Conservation (phyloP, 305 asterid genomes). For the Salvia sclarea region DNA sequence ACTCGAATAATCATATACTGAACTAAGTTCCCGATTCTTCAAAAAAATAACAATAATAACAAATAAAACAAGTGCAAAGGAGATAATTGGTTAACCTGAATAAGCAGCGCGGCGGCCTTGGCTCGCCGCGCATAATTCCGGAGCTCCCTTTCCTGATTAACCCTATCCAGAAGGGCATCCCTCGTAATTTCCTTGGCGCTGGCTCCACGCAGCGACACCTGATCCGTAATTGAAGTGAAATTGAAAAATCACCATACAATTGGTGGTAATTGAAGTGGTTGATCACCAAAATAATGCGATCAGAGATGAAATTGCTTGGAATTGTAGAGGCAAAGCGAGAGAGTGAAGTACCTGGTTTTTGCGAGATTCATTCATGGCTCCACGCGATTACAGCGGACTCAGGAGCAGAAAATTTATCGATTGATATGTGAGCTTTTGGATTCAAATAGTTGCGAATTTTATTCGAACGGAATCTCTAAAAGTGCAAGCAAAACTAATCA, state of each 20-base stretch:
- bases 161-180: slow-evolving; percentile 75
- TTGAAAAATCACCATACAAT: slow-evolving; percentile 13
- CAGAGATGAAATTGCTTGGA: not conserved
- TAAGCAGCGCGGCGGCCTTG: slow-evolving; percentile 63
- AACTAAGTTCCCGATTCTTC: not conserved
- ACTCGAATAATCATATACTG: slow-evolving; percentile 8
- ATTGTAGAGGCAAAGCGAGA: not conserved
- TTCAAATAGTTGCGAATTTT: not conserved
- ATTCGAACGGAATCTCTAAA: not conserved
- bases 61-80: not conserved
- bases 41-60: not conserved
- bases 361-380: slow-evolving; percentile 51
- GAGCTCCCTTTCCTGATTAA: slow-evolving; percentile 77
- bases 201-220: slow-evolving; percentile 98
- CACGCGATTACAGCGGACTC: slow-evolving; percentile 31
- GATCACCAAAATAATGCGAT: slow-evolving; percentile 5
- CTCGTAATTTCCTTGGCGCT: slow-evolving; percentile 88
- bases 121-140: slow-evolving; percentile 74
- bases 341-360: slow-evolving; percentile 43
- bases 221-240: slow-evolving; percentile 30
- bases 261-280: not conserved
- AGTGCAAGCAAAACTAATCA: no score
- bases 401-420: slow-evolving; percentile 5
- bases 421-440: slow-evolving; percentile 8
- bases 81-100: slow-evolving; percentile 53